Evolutionary conservation across 331 rosid species (phyloP).

Genomic region (Pyrus hybrid): DNA sequence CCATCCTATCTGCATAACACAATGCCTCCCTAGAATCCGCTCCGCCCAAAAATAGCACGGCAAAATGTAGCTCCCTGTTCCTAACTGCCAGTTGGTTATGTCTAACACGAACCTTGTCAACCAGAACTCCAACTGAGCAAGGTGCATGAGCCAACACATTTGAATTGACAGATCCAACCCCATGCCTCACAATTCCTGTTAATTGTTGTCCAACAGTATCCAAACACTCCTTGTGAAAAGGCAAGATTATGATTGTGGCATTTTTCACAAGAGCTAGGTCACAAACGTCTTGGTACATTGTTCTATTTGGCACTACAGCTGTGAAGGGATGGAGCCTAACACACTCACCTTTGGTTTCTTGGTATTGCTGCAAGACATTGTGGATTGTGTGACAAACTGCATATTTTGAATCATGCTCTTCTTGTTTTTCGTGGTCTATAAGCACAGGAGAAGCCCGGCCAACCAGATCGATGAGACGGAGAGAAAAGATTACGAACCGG

Average conservation of each 20-base stretch:
- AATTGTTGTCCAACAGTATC: not conserved
- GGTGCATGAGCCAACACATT: slow-evolving; percentile 56
- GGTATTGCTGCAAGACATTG: slow-evolving; percentile 23
- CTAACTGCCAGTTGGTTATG: not conserved
- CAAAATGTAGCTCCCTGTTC: not conserved
- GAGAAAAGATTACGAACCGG: slow-evolving; percentile 37
- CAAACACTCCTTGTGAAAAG: slow-evolving; percentile 17
- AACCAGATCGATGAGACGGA: slow-evolving; percentile 42
- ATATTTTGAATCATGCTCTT: slow-evolving; percentile 30
- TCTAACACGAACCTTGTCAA: slow-evolving; percentile 35
- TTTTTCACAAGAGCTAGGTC: slow-evolving; percentile 44
- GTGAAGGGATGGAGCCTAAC: slow-evolving; percentile 43
- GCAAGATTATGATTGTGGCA: slow-evolving; percentile 47
- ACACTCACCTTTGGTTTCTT: slow-evolving; percentile 18
- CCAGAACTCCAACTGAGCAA: slow-evolving; percentile 65
- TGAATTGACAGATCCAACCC: slow-evolving; percentile 16
- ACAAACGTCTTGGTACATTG: slow-evolving; percentile 74
- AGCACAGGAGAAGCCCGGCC: slow-evolving; percentile 57
- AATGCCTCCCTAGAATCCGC: slow-evolving; percentile 80
- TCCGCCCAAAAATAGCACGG: slow-evolving; percentile 60
- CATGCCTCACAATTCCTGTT: not conserved
- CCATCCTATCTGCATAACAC: slow-evolving; percentile 57
- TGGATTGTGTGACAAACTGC: slow-evolving; percentile 21
- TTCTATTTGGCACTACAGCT: slow-evolving; percentile 30
- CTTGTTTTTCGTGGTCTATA: slow-evolving; percentile 50